phyloP scores from a whole-genome alignment of 2,329 filamentous ascomycete species.

The Botrytis galanthina region DNA sequence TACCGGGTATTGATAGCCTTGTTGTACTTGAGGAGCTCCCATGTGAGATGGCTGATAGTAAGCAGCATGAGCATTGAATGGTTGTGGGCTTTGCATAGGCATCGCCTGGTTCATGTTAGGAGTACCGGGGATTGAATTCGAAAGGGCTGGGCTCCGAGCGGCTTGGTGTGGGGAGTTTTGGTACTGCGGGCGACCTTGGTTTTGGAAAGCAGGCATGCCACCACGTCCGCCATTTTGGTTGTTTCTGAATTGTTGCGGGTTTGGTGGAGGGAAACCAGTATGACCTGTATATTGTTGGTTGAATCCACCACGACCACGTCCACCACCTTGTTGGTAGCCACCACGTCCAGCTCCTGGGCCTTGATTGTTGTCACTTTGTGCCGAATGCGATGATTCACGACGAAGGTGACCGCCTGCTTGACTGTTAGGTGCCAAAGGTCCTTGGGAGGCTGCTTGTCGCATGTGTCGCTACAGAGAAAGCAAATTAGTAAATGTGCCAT shows the following conservation, averaged over 20 bases:
- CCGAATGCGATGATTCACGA: slow-evolving; percentile 81
- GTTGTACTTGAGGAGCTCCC: slow-evolving; percentile 51
- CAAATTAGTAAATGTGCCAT: slow-evolving; percentile 30
- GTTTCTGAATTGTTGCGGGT: slow-evolving; percentile 34
- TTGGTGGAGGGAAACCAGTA: slow-evolving; percentile 50
- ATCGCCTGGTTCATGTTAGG: slow-evolving; percentile 68
- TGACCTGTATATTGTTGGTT: slow-evolving; percentile 50
- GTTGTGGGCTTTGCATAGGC: slow-evolving; percentile 53
- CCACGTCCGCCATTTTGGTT: slow-evolving; percentile 48
- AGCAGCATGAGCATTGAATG: slow-evolving; percentile 46
- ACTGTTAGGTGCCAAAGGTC: slow-evolving; percentile 57
- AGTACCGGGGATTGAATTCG: slow-evolving; percentile 64
- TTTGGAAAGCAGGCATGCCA: slow-evolving; percentile 48
- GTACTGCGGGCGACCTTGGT: slow-evolving; percentile 48
- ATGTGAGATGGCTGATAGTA: slow-evolving; percentile 40
- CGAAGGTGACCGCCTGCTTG: slow-evolving; percentile 73
- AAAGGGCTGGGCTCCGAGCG: slow-evolving; percentile 63
- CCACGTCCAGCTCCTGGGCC: slow-evolving; percentile 50
- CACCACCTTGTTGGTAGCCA: slow-evolving; percentile 53
- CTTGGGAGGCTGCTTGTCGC: slow-evolving; percentile 63
- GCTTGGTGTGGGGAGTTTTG: slow-evolving; percentile 65
- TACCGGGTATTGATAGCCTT: slow-evolving; percentile 22
- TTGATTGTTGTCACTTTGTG: slow-evolving; percentile 69
- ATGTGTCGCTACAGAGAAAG: slow-evolving; percentile 57
- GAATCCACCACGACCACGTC: slow-evolving; percentile 58